Percentiles rank a stretch among this genome's conserved stretches.
phyloP scores from a whole-genome alignment of 495 filamentous ascomycete genomes.

The Jackrogersella minutella region DNA sequence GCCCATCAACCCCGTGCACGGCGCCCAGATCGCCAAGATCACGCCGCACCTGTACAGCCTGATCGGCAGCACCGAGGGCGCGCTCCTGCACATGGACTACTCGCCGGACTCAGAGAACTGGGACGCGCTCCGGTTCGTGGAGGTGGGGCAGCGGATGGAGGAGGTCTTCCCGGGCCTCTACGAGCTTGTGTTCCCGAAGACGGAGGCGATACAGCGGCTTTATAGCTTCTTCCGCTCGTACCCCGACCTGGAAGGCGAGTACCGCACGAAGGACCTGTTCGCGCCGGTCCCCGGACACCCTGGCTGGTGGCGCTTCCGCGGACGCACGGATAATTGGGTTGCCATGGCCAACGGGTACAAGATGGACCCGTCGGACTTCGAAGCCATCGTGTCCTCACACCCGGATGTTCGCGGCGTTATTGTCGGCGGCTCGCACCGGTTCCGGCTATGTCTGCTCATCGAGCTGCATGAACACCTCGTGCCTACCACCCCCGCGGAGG shows the following conservation, averaged over 20 bases:
- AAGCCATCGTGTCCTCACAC: slow-evolving; percentile 50
- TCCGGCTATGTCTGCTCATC: slow-evolving; percentile 57
- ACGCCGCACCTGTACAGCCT: slow-evolving; percentile 39
- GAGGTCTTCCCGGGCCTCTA: slow-evolving; percentile 40
- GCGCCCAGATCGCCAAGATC: slow-evolving; percentile 33
- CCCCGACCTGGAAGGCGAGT: slow-evolving; percentile 53
- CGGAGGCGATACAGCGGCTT: slow-evolving; percentile 26
- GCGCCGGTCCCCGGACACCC: slow-evolving; percentile 54
- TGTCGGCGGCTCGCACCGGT: slow-evolving; percentile 55
- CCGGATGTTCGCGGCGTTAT: slow-evolving; percentile 51
- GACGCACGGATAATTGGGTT: slow-evolving; percentile 63
- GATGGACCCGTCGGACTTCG: slow-evolving; percentile 59
- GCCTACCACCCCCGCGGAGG: slow-evolving; percentile 19
- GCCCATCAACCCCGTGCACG: slow-evolving; percentile 39
- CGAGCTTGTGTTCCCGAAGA: slow-evolving; percentile 41
- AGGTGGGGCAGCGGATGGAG: slow-evolving; percentile 44
- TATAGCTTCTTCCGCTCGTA: slow-evolving; percentile 51
- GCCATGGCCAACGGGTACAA: slow-evolving; percentile 66
- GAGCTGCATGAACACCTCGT: slow-evolving; percentile 47
- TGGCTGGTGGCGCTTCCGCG: slow-evolving; percentile 55
- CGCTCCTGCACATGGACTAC: slow-evolving; percentile 34
- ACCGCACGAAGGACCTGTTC: slow-evolving; percentile 62
- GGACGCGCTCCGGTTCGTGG: slow-evolving; percentile 40
- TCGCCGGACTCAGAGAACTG: slow-evolving; percentile 33
- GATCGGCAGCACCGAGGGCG: slow-evolving; percentile 43